These are phyloP conservation scores for Trebouxia sp. DNA, from an alignment of 139 green algal species.

Conservation along the genomic window DNA sequence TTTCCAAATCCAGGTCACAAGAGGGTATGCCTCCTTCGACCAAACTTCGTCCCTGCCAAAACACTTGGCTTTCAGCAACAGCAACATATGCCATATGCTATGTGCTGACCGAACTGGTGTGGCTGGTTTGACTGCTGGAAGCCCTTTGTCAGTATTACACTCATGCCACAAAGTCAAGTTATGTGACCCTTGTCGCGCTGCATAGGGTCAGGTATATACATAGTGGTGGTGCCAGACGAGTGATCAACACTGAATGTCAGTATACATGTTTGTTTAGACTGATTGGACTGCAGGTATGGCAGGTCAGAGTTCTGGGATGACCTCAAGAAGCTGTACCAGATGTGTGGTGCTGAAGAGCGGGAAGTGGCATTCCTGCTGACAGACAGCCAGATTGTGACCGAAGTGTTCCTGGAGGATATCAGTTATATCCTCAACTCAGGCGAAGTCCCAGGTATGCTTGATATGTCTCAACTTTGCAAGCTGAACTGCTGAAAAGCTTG, in stretches of 20 bases:
- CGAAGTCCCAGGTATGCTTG: slow-evolving; percentile 54
- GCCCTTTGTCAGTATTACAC: too few relatives aligned
- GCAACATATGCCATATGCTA: too few relatives aligned
- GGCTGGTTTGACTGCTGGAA: too few relatives aligned
- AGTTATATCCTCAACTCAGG: slow-evolving; percentile 50
- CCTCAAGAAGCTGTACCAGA: slow-evolving; percentile 86
- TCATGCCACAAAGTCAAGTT: too few relatives aligned
- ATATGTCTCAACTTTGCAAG: too few relatives aligned
- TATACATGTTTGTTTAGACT: not conserved
- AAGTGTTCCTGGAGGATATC: slow-evolving; percentile 56
- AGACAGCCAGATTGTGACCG: slow-evolving; percentile 51
- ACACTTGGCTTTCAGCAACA: too few relatives aligned
- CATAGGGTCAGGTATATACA: too few relatives aligned
- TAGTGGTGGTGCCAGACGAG: not conserved
- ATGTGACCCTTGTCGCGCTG: too few relatives aligned
- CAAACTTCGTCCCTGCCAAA: too few relatives aligned
- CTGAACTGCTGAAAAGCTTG: too few relatives aligned
- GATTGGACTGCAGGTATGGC: slow-evolving; percentile 28
- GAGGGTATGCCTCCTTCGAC: slow-evolving; percentile 21
- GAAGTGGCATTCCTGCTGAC: slow-evolving; percentile 50
- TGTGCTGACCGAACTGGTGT: too few relatives aligned
- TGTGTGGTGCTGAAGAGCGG: slow-evolving; percentile 58
- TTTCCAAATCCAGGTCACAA: slow-evolving; percentile 30
- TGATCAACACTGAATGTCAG: not conserved
- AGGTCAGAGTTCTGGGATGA: slow-evolving; percentile 78